Conservation (phyloP, 805 yeast species). For the Starmerella vitae region DNA sequence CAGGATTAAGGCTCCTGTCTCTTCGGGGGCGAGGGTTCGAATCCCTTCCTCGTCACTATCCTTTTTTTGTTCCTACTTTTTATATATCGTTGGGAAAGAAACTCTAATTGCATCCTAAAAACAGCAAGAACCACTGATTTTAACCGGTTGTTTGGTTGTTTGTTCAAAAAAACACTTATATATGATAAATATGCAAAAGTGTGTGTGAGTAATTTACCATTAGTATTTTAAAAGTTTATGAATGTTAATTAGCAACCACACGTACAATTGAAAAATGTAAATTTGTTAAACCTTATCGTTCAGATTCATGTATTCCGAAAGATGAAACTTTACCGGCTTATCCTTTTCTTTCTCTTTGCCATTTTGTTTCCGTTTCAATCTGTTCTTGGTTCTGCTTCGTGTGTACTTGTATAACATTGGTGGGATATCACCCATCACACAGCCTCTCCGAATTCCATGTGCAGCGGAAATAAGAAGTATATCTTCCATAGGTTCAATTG, state of each 20-base stretch:
- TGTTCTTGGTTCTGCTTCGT: neutral
- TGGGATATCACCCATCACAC: conserved; percentile 1
- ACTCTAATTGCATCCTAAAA: too few relatives aligned
- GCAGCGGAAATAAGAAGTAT: conserved; percentile 7
- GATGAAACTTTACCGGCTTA: neutral
- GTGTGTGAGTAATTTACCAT: too few relatives aligned
- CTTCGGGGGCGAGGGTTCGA: conserved; percentile 23
- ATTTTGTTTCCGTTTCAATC: neutral
- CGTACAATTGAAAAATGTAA: too few relatives aligned
- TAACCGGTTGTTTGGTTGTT: too few relatives aligned
- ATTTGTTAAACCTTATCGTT: too few relatives aligned
- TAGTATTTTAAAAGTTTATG: too few relatives aligned
- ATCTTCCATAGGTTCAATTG: conserved; percentile 3
- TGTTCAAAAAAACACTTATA: too few relatives aligned
- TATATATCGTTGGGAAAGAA: too few relatives aligned
- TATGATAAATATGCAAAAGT: too few relatives aligned
- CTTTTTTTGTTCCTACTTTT: conserved; percentile 2
- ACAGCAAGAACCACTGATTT: too few relatives aligned
- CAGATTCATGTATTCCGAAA: neutral
- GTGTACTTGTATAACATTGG: conserved; percentile 1
- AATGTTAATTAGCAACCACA: too few relatives aligned
- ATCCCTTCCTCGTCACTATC: conserved; percentile 22
- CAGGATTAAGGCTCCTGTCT: conserved; percentile 23
- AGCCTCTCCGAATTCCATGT: conserved; percentile 1
- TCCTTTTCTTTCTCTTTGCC: neutral